Base-by-base conservation (phyloP, 2,329 filamentous ascomycete species). In the Cercospora janseana region DNA sequence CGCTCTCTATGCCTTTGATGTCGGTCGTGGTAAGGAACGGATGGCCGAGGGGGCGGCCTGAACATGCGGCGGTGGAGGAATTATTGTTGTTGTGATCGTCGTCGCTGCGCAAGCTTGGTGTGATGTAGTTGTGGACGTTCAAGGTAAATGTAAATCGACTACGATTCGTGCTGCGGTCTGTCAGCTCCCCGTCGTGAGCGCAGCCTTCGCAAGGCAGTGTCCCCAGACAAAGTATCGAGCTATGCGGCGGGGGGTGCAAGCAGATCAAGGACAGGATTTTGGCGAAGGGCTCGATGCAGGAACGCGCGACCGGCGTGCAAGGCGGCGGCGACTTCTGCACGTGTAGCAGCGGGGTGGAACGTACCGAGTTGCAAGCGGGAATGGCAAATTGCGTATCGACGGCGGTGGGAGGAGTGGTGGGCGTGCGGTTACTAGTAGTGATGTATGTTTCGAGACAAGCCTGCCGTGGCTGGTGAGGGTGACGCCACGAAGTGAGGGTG, bases 21-120 rank as follows among this genome's bases (percentile, higher is more conserved):
- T 51, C 26, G 12, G 44, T 41, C 20, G 46, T 9, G 46, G 41
- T 55, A 63, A 62, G 56, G 61, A 64, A 53, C 53, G 60, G 54
- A 58, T 59, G 57, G 60, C 57, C 58, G 29, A 31, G 35, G 32
- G 51, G 27, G 46, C 56, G 59, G 59, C 57, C 57, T 52, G 55
- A 45, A 54, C 44, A 52, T 59, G 52, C 54, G 54, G 38, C 20
- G n/a, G 32, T 13, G 4, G 21, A 35, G 20, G 15, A 35, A 23
- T 20, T 20, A 27, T 46, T 38, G 45, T 26, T 40, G 31, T 46
- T 28, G 34, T 38, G 46, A 45, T 43, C 31, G n/a, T n/a, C n/a
- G n/a, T n/a, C n/a, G n/a, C n/a, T n/a, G 48, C 51, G 56, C 32
- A 41, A 51, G 45, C 44, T 47, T 31, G 27, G 29, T 31, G 29